phyloP scores from a whole-genome alignment of 2,329 filamentous ascomycete genomes.

The Emericellopsis atlantica region DNA sequence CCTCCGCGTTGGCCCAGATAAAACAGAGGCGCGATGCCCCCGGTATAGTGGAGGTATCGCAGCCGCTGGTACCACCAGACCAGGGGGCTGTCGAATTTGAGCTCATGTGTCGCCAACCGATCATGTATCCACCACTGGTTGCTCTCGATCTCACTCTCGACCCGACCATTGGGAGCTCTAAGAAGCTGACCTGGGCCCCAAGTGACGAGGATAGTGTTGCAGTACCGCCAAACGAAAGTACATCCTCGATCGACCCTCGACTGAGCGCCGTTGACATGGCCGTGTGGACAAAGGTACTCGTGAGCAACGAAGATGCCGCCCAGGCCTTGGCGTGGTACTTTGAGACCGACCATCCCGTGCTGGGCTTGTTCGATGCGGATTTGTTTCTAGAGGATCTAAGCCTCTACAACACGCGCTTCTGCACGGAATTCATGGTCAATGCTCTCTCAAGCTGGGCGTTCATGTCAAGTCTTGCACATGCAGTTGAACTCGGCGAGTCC shows the following conservation, averaged over 20 bases:
- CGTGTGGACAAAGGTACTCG: conserved; percentile 3
- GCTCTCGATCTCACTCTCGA: conserved; percentile 1
- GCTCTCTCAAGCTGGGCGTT: conserved; percentile 17
- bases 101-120: conserved; percentile 4
- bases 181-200: neutral
- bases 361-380: conserved; percentile 20
- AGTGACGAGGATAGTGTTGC: neutral
- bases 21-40: neutral
- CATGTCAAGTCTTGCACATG: neutral
- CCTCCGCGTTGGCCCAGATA: neutral
- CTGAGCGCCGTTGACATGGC: conserved; percentile 1
- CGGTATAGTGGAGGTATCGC: neutral
- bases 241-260: neutral
- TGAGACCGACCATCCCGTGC: conserved; percentile 20
- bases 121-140: conserved; percentile 3
- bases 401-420: conserved; percentile 9
- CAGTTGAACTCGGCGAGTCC: neutral
- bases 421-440: conserved; percentile 20
- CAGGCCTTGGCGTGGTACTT: conserved; percentile 18
- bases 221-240: neutral
- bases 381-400: conserved; percentile 20
- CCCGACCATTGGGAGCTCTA: neutral
- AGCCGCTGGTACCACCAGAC: conserved; percentile 2
- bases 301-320: conserved; percentile 2
- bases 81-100: conserved; percentile 5